phyloP scores from a whole-genome alignment of 352 stramenopile species.

The Globisporangium mamillatum region DNA sequence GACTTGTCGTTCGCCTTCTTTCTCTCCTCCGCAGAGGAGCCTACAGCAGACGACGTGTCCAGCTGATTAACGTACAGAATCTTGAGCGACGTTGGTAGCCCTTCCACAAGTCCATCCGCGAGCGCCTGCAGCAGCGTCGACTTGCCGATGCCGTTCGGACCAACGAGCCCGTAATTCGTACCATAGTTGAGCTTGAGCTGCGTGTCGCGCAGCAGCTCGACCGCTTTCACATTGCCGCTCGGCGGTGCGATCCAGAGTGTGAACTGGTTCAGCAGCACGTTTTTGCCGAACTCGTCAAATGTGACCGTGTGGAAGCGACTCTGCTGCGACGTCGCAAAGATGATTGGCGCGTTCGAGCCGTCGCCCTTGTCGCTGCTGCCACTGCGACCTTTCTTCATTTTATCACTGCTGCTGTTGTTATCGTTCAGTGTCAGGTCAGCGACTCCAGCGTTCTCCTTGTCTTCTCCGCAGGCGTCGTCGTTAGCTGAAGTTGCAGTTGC shows the following conservation, averaged over 20 bases:
- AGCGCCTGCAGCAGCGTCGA: conserved; percentile 93
- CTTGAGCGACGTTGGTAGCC: conserved; percentile 39
- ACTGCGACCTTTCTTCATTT: background rate
- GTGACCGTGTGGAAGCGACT: conserved; percentile 62
- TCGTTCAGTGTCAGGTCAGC: conserved; percentile 10
- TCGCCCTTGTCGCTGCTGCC: no score
- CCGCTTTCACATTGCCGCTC: conserved; percentile 11
- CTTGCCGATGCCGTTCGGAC: conserved; percentile 84
- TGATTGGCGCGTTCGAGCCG: conserved; percentile 4
- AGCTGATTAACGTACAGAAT: conserved; percentile 65
- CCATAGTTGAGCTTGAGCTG: conserved; percentile 76
- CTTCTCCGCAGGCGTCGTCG: background rate
- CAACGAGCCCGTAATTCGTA: conserved; percentile 81
- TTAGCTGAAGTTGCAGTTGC: no score
- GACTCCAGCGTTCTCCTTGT: background rate
- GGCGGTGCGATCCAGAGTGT: conserved; percentile 36
- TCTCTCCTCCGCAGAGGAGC: background rate
- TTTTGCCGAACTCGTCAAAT: conserved; percentile 59
- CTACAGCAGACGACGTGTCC: conserved; percentile 40
- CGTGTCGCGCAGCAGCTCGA: conserved; percentile 65
- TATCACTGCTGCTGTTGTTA: background rate
- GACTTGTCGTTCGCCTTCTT: conserved; percentile 21
- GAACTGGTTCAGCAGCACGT: conserved; percentile 57
- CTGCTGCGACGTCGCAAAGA: conserved; percentile 47
- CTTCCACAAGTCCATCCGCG: conserved; percentile 79